Base-by-base conservation (phyloP, 306 rosid species). In the Cucumis melo region DNA sequence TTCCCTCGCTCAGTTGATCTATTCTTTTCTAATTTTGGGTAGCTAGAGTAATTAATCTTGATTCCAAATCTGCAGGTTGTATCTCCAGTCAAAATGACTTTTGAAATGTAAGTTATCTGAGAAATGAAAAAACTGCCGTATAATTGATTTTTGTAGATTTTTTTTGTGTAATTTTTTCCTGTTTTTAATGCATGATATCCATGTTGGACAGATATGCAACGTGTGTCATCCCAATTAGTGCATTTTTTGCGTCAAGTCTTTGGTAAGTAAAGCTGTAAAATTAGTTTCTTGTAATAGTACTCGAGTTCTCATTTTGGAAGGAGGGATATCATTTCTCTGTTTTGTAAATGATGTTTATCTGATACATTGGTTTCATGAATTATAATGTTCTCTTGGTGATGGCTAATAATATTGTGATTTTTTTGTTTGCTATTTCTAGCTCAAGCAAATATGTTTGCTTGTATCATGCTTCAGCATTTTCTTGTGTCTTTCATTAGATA, bases 161-260 rank as follows among this genome's bases (percentile, higher is more conserved):
- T 80, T 73, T 78, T 20, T 78, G 34, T 65, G 23, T 58, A 73
- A 21, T 72, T 5, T 7, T 53, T 74, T 65, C 59, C 64, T 76
- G 54, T 66, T 66, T 66, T 66, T 3, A 36, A 39, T 48, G 21
- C 54, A 14, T 57, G 67, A 20, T 73, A 6, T 15, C 57, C 55
- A 73, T 75, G 62, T 14, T 83, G 85, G 80, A 71, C 96, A 93
- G 98, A 88, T 93, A 93, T 80, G 96, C 89, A 82, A 91, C 96
- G 2, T 87, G 98, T 86, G 98, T 93, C 70, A 76, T 93, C 79
- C 98, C 97, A 8, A 93, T 91, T 51, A 91, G 98, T 79, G 98
- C 94, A 24, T 93, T 91, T 90, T 91, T 93, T 74, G 98, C 98
- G 23, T 91, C 97, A 75, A 93, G 98, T 79, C 97, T 93, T 57